Evolutionary conservation across 2,329 filamentous ascomycete genomes (phyloP).

Genomic region (Phyllosticta ampelicida): DNA sequence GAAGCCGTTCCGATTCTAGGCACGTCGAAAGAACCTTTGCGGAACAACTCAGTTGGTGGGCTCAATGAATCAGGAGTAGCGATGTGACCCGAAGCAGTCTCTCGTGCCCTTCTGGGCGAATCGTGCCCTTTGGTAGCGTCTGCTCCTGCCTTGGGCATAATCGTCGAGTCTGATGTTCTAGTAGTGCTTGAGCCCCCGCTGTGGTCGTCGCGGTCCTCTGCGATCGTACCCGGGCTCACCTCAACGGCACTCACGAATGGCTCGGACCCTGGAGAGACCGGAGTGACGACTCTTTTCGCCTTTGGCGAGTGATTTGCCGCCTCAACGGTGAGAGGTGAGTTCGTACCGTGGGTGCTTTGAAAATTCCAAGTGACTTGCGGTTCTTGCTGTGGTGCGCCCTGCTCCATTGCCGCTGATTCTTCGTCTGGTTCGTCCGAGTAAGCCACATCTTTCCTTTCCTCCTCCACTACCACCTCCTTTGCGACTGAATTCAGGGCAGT

Average conservation of each 20-base stretch:
- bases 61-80: conserved; percentile 54
- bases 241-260: conserved; percentile 11
- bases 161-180: conserved; percentile 40
- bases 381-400: conserved; percentile 29
- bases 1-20: conserved; percentile 65
- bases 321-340: not conserved
- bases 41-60: conserved; percentile 45
- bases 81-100: conserved; percentile 33
- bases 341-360: conserved; percentile 19
- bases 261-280: not conserved
- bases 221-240: conserved; percentile 31
- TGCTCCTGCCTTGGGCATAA: conserved; percentile 24
- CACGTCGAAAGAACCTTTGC: conserved; percentile 52
- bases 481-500: conserved; percentile 7
- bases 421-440: conserved; percentile 31
- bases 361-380: conserved; percentile 34
- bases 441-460: conserved; percentile 29
- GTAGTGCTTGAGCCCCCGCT: conserved; percentile 36
- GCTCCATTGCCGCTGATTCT: conserved; percentile 31
- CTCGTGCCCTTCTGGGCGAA: conserved; percentile 25
- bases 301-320: conserved; percentile 1
- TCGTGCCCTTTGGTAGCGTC: conserved; percentile 27
- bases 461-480: conserved; percentile 22
- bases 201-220: conserved; percentile 38
- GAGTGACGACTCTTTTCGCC: not conserved